Percentiles rank a stretch among this genome's conserved stretches.
These are phyloP conservation scores for Tuber borchii DNA, from an alignment of 495 filamentous ascomycete species.

Conservation along the genomic window DNA sequence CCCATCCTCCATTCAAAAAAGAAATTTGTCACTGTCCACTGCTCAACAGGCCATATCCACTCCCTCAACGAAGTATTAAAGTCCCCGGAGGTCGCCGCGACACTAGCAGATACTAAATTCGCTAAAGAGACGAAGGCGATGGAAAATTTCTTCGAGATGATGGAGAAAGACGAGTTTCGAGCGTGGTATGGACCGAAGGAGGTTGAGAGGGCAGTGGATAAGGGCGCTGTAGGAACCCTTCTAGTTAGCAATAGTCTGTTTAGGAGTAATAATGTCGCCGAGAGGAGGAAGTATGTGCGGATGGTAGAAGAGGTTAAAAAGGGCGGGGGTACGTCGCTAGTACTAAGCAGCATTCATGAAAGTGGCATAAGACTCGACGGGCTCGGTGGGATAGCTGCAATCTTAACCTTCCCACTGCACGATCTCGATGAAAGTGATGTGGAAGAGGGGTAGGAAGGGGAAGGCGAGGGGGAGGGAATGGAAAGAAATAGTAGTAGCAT, in stretches of 20 bases:
- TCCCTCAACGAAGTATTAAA: constrained; percentile 78
- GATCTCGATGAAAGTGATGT: constrained; percentile 66
- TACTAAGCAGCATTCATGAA: constrained; percentile 88
- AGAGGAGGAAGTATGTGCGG: constrained; percentile 71
- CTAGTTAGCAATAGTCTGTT: constrained; percentile 82
- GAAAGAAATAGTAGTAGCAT: constrained; percentile 4
- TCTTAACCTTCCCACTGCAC: constrained; percentile 78
- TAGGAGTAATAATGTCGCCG: constrained; percentile 70
- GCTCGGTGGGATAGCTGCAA: constrained; percentile 79
- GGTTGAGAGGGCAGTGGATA: constrained; percentile 76
- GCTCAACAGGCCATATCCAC: constrained; percentile 75
- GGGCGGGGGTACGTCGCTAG: constrained; percentile 76
- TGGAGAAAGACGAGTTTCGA: constrained; percentile 78
- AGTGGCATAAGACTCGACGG: constrained; percentile 81
- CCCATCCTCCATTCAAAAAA: constrained; percentile 55
- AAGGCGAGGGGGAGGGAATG: neutral
- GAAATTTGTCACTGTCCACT: constrained; percentile 70
- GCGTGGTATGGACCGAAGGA: constrained; percentile 88
- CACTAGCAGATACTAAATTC: constrained; percentile 77
- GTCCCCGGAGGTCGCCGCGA: constrained; percentile 64
- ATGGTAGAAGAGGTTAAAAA: constrained; percentile 89
- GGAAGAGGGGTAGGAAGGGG: constrained; percentile 42
- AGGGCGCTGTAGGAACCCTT: constrained; percentile 81
- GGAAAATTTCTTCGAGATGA: constrained; percentile 71
- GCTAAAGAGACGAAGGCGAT: constrained; percentile 76